A percentile compares a stretch with the other conserved stretches of the same genome.
Conservation (phyloP, 1,284 basidiomycete genomes). For the Neonothopanus nambi region DNA sequence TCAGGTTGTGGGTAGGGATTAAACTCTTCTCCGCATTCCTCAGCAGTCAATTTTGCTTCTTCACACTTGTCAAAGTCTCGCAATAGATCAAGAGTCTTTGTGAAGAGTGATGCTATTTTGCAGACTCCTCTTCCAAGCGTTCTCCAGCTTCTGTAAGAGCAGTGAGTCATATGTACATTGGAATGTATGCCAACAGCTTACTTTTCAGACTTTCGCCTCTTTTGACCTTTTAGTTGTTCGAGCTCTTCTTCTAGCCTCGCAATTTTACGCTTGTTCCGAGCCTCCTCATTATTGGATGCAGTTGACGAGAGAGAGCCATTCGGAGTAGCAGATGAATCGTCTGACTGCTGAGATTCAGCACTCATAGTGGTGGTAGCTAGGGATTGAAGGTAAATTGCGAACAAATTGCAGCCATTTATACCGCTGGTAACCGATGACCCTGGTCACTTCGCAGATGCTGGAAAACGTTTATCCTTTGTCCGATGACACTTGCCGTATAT, state of each 20-base stretch:
- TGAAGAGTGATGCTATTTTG: neutral
- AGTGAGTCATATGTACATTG: neutral
- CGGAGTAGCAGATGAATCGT: too few species aligned
- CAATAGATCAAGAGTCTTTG: neutral
- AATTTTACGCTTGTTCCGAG: neutral
- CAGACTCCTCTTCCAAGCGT: neutral
- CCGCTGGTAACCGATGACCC: neutral
- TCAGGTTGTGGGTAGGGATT: neutral
- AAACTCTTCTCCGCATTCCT: neutral
- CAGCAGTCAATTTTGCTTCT: neutral
- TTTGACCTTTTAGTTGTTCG: neutral
- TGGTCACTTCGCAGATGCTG: too few species aligned
- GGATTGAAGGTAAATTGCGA: neutral
- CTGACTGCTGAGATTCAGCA: neutral
- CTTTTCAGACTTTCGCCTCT: neutral
- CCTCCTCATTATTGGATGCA: neutral
- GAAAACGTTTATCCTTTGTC: too few species aligned
- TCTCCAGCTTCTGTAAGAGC: neutral
- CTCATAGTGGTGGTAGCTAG: neutral
- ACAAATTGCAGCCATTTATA: neutral
- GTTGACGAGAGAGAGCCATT: too few species aligned
- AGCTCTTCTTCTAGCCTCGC: neutral
- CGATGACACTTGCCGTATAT: too few species aligned
- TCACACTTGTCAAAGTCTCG: neutral
- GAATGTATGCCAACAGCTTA: neutral